A percentile compares a stretch with the other conserved stretches of the same genome.
These are phyloP conservation scores for Pseudogymnoascus sp. DNA, from an alignment of 2,329 filamentous ascomycete genomes.

Conservation along the genomic window DNA sequence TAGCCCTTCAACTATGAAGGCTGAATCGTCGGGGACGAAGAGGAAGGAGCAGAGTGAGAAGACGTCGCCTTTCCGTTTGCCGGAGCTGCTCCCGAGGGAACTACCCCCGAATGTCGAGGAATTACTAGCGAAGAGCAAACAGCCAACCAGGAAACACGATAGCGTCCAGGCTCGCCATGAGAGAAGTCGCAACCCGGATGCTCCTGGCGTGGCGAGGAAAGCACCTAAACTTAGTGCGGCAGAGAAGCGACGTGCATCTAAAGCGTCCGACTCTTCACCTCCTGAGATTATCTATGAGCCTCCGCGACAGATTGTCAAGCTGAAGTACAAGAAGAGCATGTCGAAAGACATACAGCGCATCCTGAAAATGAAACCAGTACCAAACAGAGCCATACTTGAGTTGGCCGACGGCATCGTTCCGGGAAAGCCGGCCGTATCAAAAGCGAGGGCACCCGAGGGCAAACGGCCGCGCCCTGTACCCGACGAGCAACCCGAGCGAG, in stretches of 20 bases:
- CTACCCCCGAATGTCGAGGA: conserved; percentile 25
- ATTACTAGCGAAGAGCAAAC: conserved; percentile 16
- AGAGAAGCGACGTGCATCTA: background rate
- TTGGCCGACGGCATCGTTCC: background rate
- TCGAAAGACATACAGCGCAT: conserved; percentile 22
- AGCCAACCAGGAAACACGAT: conserved; percentile 10
- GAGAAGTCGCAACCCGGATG: conserved; percentile 23
- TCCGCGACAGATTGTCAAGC: conserved; percentile 19
- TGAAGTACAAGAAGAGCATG: conserved; percentile 24
- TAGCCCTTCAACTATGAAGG: background rate
- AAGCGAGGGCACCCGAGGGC: background rate
- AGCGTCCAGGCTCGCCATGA: conserved; percentile 27
- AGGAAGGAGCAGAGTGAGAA: conserved; percentile 5
- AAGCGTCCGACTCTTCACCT: background rate
- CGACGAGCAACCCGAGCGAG: background rate
- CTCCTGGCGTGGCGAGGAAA: conserved; percentile 27
- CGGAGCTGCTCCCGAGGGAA: conserved; percentile 24
- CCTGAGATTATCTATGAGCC: background rate
- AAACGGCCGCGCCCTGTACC: background rate
- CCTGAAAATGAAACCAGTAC: conserved; percentile 17
- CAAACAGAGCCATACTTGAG: conserved; percentile 12
- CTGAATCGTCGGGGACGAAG: background rate
- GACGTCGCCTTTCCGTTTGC: conserved; percentile 10
- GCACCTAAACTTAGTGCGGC: conserved; percentile 17
- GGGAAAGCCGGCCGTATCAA: conserved; percentile 1